Evolutionary conservation across 1,139 yeast species (phyloP).

Genomic region (Pichia sp.): DNA sequence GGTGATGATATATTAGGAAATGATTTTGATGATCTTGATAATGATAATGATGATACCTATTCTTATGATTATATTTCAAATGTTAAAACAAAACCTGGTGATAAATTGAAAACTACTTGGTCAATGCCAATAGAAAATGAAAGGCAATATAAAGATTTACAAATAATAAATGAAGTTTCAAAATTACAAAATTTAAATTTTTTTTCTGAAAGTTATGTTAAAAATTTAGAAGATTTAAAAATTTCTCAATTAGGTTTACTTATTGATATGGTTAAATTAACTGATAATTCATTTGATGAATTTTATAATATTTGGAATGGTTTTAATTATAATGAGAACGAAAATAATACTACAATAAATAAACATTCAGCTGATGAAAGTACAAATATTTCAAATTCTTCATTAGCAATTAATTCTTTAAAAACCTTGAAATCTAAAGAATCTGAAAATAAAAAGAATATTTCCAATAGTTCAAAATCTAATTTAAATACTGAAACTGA

Average conservation of each 20-base stretch:
- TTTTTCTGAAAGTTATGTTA: slow-evolving; percentile 56
- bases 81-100: slow-evolving; percentile 29
- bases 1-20: slow-evolving; percentile 9
- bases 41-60: slow-evolving; percentile 14
- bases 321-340: slow-evolving; percentile 6
- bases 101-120: slow-evolving; percentile 41
- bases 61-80: slow-evolving; percentile 11
- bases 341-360: background rate
- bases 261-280: slow-evolving; percentile 39
- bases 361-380: background rate
- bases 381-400: background rate
- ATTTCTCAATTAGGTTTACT: slow-evolving; percentile 56
- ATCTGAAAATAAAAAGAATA: background rate
- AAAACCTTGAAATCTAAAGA: background rate
- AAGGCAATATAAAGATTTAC: slow-evolving; percentile 82
- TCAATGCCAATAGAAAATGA: slow-evolving; percentile 62
- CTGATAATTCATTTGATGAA: slow-evolving; percentile 25
- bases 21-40: slow-evolving; percentile 6
- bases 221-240: slow-evolving; percentile 51
- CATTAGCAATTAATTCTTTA: background rate
- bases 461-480: background rate
- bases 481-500: background rate
- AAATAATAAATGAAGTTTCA: slow-evolving; percentile 75
- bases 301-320: slow-evolving; percentile 27
- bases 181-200: slow-evolving; percentile 54